Evolutionary conservation across 805 yeast genomes (phyloP), one percentile per base, ranked within the genome.

Genomic region (Barnettozyma californica): DNA sequence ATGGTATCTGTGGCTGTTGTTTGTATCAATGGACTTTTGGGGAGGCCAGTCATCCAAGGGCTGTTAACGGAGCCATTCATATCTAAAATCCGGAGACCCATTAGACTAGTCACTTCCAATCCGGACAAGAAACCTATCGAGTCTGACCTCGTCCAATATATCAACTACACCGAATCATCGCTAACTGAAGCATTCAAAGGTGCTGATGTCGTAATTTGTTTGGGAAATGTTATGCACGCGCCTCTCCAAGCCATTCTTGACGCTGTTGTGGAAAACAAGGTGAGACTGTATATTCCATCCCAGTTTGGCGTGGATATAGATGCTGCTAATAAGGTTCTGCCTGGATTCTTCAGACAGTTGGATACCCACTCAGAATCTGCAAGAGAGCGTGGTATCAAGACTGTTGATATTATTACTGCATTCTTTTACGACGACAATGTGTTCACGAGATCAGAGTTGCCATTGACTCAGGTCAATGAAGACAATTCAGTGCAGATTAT

Each of bases 281-380:
- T 80, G 43, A 74, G 75, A 58, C 59, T 78, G 33, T 81, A 71
- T 65, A 73, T 80, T 53, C 84, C 84, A 29, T 75, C 83, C 2
- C 85, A 80, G 56, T 82, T 76, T 55, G 89, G 87, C 36, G 56
- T 68, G 19, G 80, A 78, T 46, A 45, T 71, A 16, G 59, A 52
- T 2, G 65, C 58, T 9, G 61, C 61, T 20, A 55, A 55, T 5
- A 49, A 54, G 19, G 34, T 45, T 21, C 59, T 69, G 18, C 75
- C 78, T 8, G 68, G 67, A 0, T 65, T 75, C 49, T 46, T 63
- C 5, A 35, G 18, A 6, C 38, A 35, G 13, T 35, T 35, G 38
- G 55, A 41, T 2, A 14, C 48, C n/a, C 78, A 76, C 55, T 58
- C 73, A 5, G 56, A 58, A 3, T 63, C 57, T 11, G 69, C 75